Conservation (phyloP, 108 stramenopile species). For the Nitzschia palea region DNA sequence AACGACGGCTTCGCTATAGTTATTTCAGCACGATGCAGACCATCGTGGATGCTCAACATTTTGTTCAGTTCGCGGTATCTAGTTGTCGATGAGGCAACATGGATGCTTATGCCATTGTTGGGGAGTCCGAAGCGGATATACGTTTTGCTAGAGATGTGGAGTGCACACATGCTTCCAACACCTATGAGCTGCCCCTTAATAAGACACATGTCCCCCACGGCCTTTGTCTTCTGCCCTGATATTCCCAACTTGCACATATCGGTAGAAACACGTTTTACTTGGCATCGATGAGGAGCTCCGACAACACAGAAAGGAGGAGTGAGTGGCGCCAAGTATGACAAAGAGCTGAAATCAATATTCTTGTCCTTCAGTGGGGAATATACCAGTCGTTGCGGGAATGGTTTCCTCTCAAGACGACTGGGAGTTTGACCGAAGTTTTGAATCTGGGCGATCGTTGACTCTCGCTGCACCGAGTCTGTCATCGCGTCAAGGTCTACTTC, state of each 20-base stretch:
- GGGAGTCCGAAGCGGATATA: constrained; percentile 79
- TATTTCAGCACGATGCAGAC: constrained; percentile 84
- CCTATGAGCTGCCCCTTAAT: constrained; percentile 81
- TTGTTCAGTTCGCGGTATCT: constrained; percentile 82
- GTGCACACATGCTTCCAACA: constrained; percentile 73
- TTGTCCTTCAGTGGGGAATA: constrained; percentile 51
- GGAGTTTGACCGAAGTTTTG: constrained; percentile 99
- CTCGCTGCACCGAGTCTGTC: constrained; percentile 81
- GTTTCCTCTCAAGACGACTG: constrained; percentile 78
- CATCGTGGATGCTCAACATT: constrained; percentile 89
- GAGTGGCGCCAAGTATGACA: constrained; percentile 79
- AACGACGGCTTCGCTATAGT: constrained; percentile 71
- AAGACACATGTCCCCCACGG: constrained; percentile 86
- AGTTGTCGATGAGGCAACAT: constrained; percentile 60
- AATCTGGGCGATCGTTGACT: constrained; percentile 95
- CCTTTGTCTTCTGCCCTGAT: constrained; percentile 59
- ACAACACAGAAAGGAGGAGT: constrained; percentile 96
- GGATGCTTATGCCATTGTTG: constrained; percentile 84
- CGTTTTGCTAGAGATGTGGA: constrained; percentile 72
- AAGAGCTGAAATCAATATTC: constrained; percentile 77
- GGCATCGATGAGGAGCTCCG: constrained; percentile 84
- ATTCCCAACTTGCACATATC: constrained; percentile 77
- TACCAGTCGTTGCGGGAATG: constrained; percentile 64
- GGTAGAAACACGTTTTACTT: constrained; percentile 49
- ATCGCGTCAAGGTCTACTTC: constrained; percentile 94